These are phyloP conservation scores for Strombidium stylifer DNA, from an alignment of 73 alveolate genomes.

Conservation along the genomic window DNA sequence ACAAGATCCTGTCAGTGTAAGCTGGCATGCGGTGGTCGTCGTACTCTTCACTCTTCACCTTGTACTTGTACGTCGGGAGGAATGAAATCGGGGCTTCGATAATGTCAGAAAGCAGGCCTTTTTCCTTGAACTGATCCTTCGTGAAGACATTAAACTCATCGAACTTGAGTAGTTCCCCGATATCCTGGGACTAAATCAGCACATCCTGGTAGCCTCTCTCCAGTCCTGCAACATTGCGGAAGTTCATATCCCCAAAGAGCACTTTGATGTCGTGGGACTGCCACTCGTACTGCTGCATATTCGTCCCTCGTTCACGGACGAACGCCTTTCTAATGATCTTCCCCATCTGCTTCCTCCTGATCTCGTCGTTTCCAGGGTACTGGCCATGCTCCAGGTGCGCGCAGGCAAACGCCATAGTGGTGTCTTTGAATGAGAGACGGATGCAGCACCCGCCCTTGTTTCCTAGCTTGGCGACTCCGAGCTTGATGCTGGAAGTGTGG, in stretches of 20 bases:
- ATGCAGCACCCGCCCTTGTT: slow-evolving; percentile 87
- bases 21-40: slow-evolving; percentile 92
- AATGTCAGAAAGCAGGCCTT: background rate
- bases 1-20: slow-evolving; percentile 97
- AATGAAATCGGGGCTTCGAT: slow-evolving; percentile 80
- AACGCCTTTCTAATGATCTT: slow-evolving; percentile 29
- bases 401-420: slow-evolving; percentile 63
- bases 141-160: slow-evolving; percentile 67
- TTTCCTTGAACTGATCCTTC: slow-evolving; percentile 43
- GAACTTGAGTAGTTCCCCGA: slow-evolving; percentile 52
- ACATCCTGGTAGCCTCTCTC: background rate
- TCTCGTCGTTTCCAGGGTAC: slow-evolving; percentile 39
- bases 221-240: background rate
- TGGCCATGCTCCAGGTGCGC: slow-evolving; percentile 78
- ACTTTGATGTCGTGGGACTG: slow-evolving; percentile 53
- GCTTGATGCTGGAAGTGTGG: slow-evolving; percentile 52
- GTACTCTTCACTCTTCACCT: slow-evolving; percentile 46
- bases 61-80: slow-evolving; percentile 95
- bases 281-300: slow-evolving; percentile 16
- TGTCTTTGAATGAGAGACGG: slow-evolving; percentile 64
- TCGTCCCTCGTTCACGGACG: slow-evolving; percentile 48
- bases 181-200: slow-evolving; percentile 1
- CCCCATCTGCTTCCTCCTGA: slow-evolving; percentile 13
- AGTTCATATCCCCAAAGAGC: slow-evolving; percentile 60
- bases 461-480: slow-evolving; percentile 89